A percentile compares a stretch with the other conserved stretches of the same genome.
These are phyloP conservation scores for Pyrus hybrid DNA, from an alignment of 331 rosid species.

Conservation along the genomic window DNA sequence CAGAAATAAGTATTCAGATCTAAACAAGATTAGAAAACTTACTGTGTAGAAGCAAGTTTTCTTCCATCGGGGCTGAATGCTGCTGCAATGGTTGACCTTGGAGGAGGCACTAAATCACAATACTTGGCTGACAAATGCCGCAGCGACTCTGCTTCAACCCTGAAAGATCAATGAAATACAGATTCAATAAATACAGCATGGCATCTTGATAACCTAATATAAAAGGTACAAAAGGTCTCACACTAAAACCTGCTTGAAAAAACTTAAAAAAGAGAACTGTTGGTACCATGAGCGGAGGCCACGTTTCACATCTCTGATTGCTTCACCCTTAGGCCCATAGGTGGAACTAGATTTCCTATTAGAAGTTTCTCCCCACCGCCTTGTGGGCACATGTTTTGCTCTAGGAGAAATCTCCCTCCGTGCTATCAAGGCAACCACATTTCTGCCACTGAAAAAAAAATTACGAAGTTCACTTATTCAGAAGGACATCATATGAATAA, in stretches of 20 bases:
- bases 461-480: slow-evolving; percentile 17
- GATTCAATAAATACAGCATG: slow-evolving; percentile 11
- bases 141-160: slow-evolving; percentile 68
- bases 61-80: slow-evolving; percentile 67
- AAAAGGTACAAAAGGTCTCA: background rate
- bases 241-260: background rate
- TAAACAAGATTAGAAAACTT: slow-evolving; percentile 15
- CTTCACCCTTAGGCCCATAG: slow-evolving; percentile 23
- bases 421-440: slow-evolving; percentile 54
- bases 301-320: slow-evolving; percentile 40
- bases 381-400: slow-evolving; percentile 37
- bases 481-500: background rate
- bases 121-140: slow-evolving; percentile 52
- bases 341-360: slow-evolving; percentile 25
- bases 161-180: slow-evolving; percentile 7
- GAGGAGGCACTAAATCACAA: slow-evolving; percentile 59
- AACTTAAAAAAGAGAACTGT: background rate
- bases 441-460: slow-evolving; percentile 43
- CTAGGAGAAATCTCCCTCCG: slow-evolving; percentile 67
- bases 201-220: background rate
- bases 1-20: slow-evolving; percentile 2
- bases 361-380: slow-evolving; percentile 49
- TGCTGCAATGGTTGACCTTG: slow-evolving; percentile 77
- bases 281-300: slow-evolving; percentile 69
- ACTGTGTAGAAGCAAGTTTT: slow-evolving; percentile 70